phyloP scores from a whole-genome alignment of 441 rosid species.

The Jatropha podagrica region DNA sequence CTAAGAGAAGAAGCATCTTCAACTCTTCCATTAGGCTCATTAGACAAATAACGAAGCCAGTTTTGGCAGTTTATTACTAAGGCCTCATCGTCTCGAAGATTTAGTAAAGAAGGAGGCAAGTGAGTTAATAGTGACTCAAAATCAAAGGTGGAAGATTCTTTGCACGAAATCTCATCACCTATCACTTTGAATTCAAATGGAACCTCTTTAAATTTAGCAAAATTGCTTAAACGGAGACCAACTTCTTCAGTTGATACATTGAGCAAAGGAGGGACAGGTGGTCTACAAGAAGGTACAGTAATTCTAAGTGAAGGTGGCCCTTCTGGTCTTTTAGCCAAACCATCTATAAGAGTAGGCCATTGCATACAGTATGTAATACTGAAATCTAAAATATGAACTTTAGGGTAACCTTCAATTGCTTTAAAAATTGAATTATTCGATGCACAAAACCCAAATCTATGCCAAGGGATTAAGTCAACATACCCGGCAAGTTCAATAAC shows the following conservation, averaged over 20 bases:
- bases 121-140: slow-evolving; percentile 37
- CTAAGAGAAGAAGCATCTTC: slow-evolving; percentile 27
- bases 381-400: slow-evolving; percentile 58
- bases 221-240: slow-evolving; percentile 54
- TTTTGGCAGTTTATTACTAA: slow-evolving; percentile 62
- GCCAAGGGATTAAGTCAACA: slow-evolving; percentile 74
- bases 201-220: slow-evolving; percentile 49
- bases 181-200: slow-evolving; percentile 53
- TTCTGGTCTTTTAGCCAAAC: slow-evolving; percentile 54
- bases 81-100: slow-evolving; percentile 49
- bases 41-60: slow-evolving; percentile 56
- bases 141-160: slow-evolving; percentile 12
- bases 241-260: slow-evolving; percentile 50
- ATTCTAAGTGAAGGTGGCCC: slow-evolving; percentile 63
- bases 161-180: slow-evolving; percentile 16
- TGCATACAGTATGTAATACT: slow-evolving; percentile 71
- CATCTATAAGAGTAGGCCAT: slow-evolving; percentile 74
- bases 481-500: slow-evolving; percentile 67
- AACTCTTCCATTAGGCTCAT: slow-evolving; percentile 27
- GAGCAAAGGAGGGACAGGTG: slow-evolving; percentile 56
- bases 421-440: slow-evolving; percentile 51
- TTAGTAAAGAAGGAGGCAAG: slow-evolving; percentile 33
- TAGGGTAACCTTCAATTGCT: slow-evolving; percentile 46
- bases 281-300: slow-evolving; percentile 51
- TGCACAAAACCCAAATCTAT: slow-evolving; percentile 63